Base-by-base conservation (phyloP, 208 protist species). In the Blechomonas ayalai region DNA sequence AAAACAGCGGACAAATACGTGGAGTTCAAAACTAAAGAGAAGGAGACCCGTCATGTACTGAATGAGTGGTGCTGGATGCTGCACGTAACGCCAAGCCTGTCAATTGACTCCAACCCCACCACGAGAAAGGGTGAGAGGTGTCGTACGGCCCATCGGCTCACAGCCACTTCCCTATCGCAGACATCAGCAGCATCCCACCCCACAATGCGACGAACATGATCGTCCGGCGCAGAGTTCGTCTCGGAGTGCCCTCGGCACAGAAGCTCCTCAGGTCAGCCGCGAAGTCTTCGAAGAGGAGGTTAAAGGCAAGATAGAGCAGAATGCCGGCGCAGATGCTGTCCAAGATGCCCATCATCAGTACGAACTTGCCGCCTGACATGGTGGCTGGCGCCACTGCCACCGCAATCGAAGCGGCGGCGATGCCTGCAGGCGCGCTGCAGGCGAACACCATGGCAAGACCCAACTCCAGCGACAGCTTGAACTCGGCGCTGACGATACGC, bases 111-210 rank as follows among this genome's bases (percentile, higher is more conserved):
- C 12, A n/a, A 35, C 31, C 31, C 13, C 31, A 13, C 12, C 13
- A 10, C 13, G 31, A 10, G 31, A n/a, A 10, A n/a, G 31, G 12
- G 10, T 13, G 10, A 13, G 10, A 10, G 31, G 13, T 35, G 31
- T 35, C 31, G 31, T 35, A 13, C 12, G n/a, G n/a, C n/a, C n/a
- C n/a, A n/a, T n/a, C 31, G 10, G 31, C 12, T 35, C 53, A 78
- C 47, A 78, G 39, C 64, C 59, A 78, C 24, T 78, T 72, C 16
- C 69, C 69, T 12, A 78, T 55, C 16, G 47, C 34, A 1, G 69
- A 63, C 69, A 78, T 78, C 18, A 78, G 25, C 1, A 58, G 39
- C 64, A 73, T 73, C 13, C 69, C 69, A 4, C 59, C 12, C 65
- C 69, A 78, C 36, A 78, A 6, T 1, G 64, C 57, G 19, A 32